Base-by-base conservation (phyloP, 2,329 filamentous ascomycete genomes). In the Chaetomium olivaceum region DNA sequence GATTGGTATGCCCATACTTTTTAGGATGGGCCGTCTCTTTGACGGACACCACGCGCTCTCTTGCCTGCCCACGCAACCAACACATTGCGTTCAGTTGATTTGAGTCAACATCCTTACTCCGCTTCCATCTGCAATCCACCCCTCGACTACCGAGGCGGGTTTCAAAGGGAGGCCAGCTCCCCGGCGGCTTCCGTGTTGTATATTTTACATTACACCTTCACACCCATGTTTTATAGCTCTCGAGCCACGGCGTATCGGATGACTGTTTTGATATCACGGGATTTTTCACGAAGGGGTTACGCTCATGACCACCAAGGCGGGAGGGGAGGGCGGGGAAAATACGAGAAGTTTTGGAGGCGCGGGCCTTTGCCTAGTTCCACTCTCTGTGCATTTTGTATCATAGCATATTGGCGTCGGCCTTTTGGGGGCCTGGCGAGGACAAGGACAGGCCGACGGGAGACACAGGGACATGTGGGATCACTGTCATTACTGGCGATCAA, bases 311-410 rank as follows among this genome's bases (percentile, higher is more conserved):
- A 64, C 39, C 58, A 43, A 39, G 63, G 59, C 16, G 51, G 57
- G 50, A 31, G 50, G 55, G 54, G 8, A 43, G 29, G 50, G 52
- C 21, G 5, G 29, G 46, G 23, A 55, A 46, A 27, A 23, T 19
- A 16, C 31, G 36, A 23, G n/a, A 43, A 25, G 50, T 48, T 14
- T 25, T 27, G 33, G 3, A 61, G 61, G 31, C 36, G 65, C 56
- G 59, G 65, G 57, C 36, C 51, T 48, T 39, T 60, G 55, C 56
- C 64, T 29, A 8, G 48, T 68, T 69, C 64, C 67, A 64, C 69
- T 69, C 69, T 62, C 66, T 70, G 65, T 67, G 67, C 36, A 51
- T 63, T 27, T 31, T 68, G 68, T 69, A 70, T 60, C 52, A 67
- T 67, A 65, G 55, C n/a, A 54, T 19, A 16, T 16, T 52, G 8